These are phyloP conservation scores for Yarrowia sp. DNA, from an alignment of 805 yeast species.

Conservation along the genomic window DNA sequence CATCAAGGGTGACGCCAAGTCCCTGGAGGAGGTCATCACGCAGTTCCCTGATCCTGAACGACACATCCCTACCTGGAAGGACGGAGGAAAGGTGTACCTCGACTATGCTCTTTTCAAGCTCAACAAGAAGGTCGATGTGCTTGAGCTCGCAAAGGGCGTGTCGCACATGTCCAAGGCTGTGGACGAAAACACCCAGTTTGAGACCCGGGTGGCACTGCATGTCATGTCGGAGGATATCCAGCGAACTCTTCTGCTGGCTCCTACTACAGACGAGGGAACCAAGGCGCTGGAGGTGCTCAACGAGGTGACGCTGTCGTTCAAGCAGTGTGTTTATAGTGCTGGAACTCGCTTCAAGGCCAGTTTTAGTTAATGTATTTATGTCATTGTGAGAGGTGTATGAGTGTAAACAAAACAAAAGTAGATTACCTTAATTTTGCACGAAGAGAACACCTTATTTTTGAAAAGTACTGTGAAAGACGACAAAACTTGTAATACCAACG, in stretches of 20 bases:
- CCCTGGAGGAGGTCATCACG: conserved; percentile 44
- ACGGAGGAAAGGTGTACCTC: conserved; percentile 52
- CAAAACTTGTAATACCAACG: no score
- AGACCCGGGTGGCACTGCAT: conserved; percentile 22
- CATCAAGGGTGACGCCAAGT: conserved; percentile 54
- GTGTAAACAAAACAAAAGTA: no score
- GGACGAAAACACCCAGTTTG: conserved; percentile 1
- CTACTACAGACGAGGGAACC: neutral
- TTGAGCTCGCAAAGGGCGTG: conserved; percentile 10
- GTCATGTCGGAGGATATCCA: conserved; percentile 24
- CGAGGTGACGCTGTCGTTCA: conserved; percentile 19
- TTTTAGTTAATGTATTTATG: conserved; percentile 6
- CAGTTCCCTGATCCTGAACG: conserved; percentile 41
- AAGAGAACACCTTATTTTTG: no score
- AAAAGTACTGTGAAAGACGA: no score
- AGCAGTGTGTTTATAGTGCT: conserved; percentile 23
- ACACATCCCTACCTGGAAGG: conserved; percentile 47
- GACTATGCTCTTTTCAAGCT: conserved; percentile 42
- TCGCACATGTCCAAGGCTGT: conserved; percentile 8
- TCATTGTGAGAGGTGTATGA: neutral
- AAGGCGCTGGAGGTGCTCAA: conserved; percentile 14
- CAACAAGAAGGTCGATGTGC: conserved; percentile 1
- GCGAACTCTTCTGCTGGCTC: conserved; percentile 1
- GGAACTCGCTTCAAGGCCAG: conserved; percentile 6
- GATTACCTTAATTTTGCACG: no score